Conservation (phyloP, 768 basidiomycete species). For the Lentinus tigrinus region DNA sequence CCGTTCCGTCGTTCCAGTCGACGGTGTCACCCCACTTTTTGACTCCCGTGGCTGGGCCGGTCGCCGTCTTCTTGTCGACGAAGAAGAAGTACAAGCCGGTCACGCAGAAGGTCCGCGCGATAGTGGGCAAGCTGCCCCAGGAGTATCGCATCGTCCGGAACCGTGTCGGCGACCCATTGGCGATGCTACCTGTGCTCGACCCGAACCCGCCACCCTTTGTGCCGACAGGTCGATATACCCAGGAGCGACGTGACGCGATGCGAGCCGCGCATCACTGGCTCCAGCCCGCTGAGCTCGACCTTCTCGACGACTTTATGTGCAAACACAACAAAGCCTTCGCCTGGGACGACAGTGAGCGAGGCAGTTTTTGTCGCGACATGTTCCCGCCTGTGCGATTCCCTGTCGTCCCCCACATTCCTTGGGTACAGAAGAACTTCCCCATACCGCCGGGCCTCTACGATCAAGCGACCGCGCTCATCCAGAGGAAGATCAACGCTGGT, state of each 20-base stretch:
- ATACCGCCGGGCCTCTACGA: slow-evolving; percentile 25
- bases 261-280: neutral
- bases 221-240: slow-evolving; percentile 9
- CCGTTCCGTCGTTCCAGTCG: neutral
- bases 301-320: slow-evolving; percentile 24
- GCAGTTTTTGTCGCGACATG: slow-evolving; percentile 30
- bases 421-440: slow-evolving; percentile 26
- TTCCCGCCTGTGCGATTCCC: slow-evolving; percentile 32
- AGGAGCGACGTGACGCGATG: slow-evolving; percentile 10
- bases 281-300: neutral
- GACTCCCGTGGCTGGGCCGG: no score
- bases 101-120: slow-evolving; percentile 16
- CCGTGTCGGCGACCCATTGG: slow-evolving; percentile 13
- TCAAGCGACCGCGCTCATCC: slow-evolving; percentile 32
- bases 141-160: slow-evolving; percentile 13
- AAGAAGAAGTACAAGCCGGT: slow-evolving; percentile 24
- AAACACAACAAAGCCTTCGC: slow-evolving; percentile 30
- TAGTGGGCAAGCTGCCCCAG: slow-evolving; percentile 9
- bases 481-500: slow-evolving; percentile 35
- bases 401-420: slow-evolving; percentile 27
- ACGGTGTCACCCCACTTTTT: neutral
- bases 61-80: neutral
- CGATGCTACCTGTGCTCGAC: slow-evolving; percentile 1
- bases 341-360: slow-evolving; percentile 37
- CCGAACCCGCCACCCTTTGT: slow-evolving; percentile 3